phyloP scores from a whole-genome alignment of 768 basidiomycete species.

The Chlorophyllum brunneum region DNA sequence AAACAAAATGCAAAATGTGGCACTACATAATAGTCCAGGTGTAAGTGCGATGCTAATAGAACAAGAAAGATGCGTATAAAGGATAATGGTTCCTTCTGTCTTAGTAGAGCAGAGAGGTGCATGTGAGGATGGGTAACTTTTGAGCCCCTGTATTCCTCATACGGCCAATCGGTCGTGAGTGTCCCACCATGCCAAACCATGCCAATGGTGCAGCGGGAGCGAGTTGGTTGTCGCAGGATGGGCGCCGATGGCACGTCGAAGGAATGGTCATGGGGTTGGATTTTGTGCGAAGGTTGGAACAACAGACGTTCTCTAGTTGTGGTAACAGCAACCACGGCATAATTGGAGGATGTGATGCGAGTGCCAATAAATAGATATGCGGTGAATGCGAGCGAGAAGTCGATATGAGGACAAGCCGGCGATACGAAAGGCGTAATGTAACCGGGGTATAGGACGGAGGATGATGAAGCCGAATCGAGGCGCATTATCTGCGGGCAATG shows the following conservation, averaged over 20 bases:
- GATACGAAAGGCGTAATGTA: neutral
- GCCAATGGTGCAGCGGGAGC: too few relatives aligned
- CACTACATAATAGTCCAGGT: constrained; percentile 4
- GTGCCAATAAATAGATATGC: constrained; percentile 5
- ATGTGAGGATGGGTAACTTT: too few relatives aligned
- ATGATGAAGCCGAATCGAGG: neutral
- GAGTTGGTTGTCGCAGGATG: neutral
- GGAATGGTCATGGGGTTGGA: neutral
- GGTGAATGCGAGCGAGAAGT: neutral
- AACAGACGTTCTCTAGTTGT: neutral
- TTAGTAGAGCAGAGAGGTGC: neutral
- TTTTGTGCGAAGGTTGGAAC: neutral
- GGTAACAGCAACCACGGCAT: constrained; percentile 2
- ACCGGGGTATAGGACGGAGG: neutral
- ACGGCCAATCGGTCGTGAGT: too few relatives aligned
- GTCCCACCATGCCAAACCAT: too few relatives aligned
- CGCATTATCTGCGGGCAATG: constrained; percentile 38
- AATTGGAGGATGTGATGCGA: neutral
- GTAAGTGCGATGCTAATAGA: constrained; percentile 2
- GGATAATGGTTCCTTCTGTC: constrained; percentile 1
- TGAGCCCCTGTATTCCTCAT: too few relatives aligned
- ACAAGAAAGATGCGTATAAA: constrained; percentile 3
- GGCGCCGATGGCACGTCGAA: neutral
- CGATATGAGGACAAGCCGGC: neutral
- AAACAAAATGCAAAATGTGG: neutral